Evolutionary conservation across 2,329 filamentous ascomycete species (phyloP).

Genomic region (Aspergillus ruber): DNA sequence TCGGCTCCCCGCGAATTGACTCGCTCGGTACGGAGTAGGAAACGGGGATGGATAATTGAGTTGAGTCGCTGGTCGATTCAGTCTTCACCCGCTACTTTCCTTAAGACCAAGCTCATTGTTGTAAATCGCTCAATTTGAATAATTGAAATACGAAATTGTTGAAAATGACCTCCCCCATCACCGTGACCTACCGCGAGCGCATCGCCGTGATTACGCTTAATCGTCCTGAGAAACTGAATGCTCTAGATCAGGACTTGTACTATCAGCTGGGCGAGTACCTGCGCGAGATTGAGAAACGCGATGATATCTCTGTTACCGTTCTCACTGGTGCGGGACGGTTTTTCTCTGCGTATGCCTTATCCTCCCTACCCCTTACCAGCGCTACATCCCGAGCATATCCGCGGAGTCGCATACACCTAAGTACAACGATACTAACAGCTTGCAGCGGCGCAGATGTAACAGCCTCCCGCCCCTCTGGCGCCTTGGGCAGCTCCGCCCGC

Average conservation of each 20-base stretch:
- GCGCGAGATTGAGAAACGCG: constrained; percentile 67
- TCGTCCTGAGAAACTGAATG: constrained; percentile 80
- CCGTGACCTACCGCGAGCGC: constrained; percentile 59
- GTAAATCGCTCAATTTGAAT: background rate
- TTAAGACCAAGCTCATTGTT: too few relatives aligned
- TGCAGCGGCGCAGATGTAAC: constrained; percentile 72
- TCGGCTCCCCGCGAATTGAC: constrained; percentile 11
- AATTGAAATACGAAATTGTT: background rate
- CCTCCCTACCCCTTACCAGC: background rate
- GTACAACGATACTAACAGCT: too few relatives aligned
- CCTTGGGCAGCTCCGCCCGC: constrained; percentile 37
- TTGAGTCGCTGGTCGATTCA: constrained; percentile 1
- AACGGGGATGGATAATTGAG: background rate
- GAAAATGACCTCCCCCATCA: constrained; percentile 41
- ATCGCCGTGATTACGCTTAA: constrained; percentile 82
- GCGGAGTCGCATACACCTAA: too few relatives aligned
- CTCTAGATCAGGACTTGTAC: constrained; percentile 65
- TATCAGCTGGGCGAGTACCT: constrained; percentile 68
- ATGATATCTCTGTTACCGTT: constrained; percentile 79
- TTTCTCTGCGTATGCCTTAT: constrained; percentile 72
- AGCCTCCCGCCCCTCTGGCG: constrained; percentile 42
- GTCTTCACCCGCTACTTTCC: too few relatives aligned
- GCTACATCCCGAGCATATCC: too few relatives aligned
- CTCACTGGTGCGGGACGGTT: constrained; percentile 71
- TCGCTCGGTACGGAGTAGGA: too few relatives aligned